Percentiles rank a stretch among this genome's conserved stretches.
Conservation (phyloP, 805 yeast species). For the Candida sonorensis region DNA sequence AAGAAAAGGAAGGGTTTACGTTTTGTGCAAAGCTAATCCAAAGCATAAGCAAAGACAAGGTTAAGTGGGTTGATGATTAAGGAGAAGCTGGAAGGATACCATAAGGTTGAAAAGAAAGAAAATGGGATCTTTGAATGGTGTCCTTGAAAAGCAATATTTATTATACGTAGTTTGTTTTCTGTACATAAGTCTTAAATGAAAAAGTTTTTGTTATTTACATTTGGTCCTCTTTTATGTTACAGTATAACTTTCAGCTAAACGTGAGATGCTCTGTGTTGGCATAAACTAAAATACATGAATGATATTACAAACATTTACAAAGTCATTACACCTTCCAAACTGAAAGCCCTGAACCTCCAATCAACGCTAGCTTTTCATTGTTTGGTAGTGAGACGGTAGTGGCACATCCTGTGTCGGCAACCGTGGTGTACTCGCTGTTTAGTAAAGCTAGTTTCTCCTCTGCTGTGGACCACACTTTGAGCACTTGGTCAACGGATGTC, state of each 20-base stretch:
- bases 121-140: no score
- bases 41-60: conserved; percentile 95
- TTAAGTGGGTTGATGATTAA: conserved; percentile 18
- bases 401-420: conserved; percentile 85
- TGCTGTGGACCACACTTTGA: conserved; percentile 55
- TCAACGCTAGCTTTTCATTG: conserved; percentile 30
- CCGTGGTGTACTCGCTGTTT: conserved; percentile 58
- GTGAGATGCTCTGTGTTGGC: no score
- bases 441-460: conserved; percentile 24
- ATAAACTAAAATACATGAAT: no score
- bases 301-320: no score
- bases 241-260: no score
- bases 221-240: no score
- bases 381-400: conserved; percentile 30
- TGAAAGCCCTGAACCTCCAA: conserved; percentile 80
- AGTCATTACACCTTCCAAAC: conserved; percentile 14
- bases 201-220: no score
- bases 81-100: neutral
- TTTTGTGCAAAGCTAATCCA: conserved; percentile 86
- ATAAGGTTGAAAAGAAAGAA: no score
- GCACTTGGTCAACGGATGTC: conserved; percentile 78
- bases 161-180: neutral
- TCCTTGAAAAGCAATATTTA: no score
- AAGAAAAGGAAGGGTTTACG: conserved; percentile 91
- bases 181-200: no score